Evolutionary conservation across 192 early-diverging fungal genomes (phyloP).

Genomic region (Diversispora epigaea): DNA sequence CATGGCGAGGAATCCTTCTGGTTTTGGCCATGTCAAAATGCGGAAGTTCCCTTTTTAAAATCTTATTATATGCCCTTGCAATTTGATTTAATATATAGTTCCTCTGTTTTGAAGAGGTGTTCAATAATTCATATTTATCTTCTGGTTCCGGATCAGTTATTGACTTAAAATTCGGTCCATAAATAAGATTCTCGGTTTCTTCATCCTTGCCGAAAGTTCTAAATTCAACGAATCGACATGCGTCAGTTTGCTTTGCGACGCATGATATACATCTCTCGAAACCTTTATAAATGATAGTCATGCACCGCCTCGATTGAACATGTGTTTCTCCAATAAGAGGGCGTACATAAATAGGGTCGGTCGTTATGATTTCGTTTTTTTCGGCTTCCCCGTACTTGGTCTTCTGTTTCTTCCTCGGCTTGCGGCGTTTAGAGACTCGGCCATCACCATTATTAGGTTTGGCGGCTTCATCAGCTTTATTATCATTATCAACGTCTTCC

Average conservation of each 20-base stretch:
- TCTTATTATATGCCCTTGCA: slow-evolving; percentile 2
- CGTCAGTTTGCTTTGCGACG: background rate
- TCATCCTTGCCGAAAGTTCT: background rate
- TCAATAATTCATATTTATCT: background rate
- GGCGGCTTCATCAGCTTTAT: no score
- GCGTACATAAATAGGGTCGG: no score
- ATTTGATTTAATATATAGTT: background rate
- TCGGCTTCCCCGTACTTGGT: no score
- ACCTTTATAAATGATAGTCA: background rate
- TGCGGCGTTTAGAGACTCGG: no score
- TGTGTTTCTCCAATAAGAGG: background rate
- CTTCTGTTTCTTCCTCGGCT: no score
- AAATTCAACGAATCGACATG: background rate
- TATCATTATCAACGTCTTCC: no score
- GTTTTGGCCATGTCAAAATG: background rate
- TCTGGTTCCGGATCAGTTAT: background rate
- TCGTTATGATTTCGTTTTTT: no score
- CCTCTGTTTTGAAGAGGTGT: background rate
- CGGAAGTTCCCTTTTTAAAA: slow-evolving; percentile 4
- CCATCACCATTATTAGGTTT: no score
- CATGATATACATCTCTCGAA: background rate
- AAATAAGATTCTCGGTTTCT: background rate
- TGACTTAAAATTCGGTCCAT: background rate
- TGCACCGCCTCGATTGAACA: background rate
- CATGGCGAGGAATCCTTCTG: background rate